Evolutionary conservation across 1,139 yeast species (phyloP), one percentile per base, ranked within the genome.

Genomic region (Pichia sp.): DNA sequence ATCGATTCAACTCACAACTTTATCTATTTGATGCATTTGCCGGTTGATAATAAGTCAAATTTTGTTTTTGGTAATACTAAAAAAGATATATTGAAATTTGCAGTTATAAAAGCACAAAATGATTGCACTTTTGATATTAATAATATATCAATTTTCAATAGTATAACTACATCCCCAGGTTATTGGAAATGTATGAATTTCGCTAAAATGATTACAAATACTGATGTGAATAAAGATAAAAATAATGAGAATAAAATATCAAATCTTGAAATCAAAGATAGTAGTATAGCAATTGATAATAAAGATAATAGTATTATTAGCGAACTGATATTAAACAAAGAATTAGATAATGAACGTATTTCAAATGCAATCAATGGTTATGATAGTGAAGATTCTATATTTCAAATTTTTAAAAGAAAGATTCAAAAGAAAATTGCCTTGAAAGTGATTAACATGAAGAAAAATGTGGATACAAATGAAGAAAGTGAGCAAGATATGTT

Each of bases 11-110:
- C 55, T 5, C 46, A 46, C 5, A 44, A 49, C 2, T 55, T 54
- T 28, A 34, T 58, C 3, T 59, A 52, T 5, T 34, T 63, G 44
- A 34, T 54, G 2, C 51, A 57, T 48, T 51, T 57, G 2, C 45
- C 51, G 2, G 44, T 51, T 18, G 55, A 56, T 32, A 44, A 52
- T n/a, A 44, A 47, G n/a, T 42, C 48, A 10, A 33, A 49, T 8
- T 42, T 59, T 11, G 58, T 58, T 42, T 48, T 48, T 41, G 26
- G 11, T 3, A 44, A 38, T 18, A 3, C 40, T 2, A 46, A 51
- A n/a, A 49, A 46, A 25, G 61, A 58, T 9, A 55, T 54, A 26
- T 39, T 53, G 5, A 45, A 49, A 5, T 45, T 62, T 7, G 2
- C 50, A 10, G 35, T 53, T 18, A 27, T 48, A 2, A 44, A 43